Percentiles rank a stretch among this genome's conserved stretches.
Evolutionary conservation across 1,139 yeast species (phyloP).

Genomic region (Suhomyces bribrorum): DNA sequence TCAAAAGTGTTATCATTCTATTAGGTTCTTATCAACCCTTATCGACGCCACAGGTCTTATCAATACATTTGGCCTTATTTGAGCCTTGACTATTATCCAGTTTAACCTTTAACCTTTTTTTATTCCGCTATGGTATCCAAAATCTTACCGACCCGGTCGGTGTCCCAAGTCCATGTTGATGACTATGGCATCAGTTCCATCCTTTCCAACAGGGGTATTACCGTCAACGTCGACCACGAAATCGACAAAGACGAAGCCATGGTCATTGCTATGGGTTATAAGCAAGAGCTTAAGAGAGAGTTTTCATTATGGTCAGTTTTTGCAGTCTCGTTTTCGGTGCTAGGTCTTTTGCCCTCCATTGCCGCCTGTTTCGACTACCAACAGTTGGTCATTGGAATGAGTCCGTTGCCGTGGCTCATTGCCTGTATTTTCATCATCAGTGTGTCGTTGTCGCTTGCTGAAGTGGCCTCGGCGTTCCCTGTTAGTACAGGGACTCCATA

Average conservation of each 20-base stretch:
- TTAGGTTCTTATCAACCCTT: too few species aligned
- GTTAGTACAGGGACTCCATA: slow-evolving; percentile 52
- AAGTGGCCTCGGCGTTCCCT: slow-evolving; percentile 51
- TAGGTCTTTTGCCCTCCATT: slow-evolving; percentile 72
- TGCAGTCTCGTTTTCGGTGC: slow-evolving; percentile 70
- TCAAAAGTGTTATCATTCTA: too few species aligned
- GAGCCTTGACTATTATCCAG: background rate
- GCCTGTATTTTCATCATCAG: slow-evolving; percentile 51
- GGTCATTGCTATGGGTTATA: slow-evolving; percentile 67
- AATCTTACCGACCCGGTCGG: slow-evolving; percentile 3
- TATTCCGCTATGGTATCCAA: too few species aligned
- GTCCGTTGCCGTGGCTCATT: slow-evolving; percentile 57
- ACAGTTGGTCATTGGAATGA: slow-evolving; percentile 53
- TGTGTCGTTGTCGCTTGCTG: slow-evolving; percentile 53
- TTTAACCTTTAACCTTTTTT: background rate
- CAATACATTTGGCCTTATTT: too few species aligned
- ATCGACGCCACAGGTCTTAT: too few species aligned
- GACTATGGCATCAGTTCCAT: slow-evolving; percentile 41
- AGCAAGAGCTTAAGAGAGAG: slow-evolving; percentile 73
- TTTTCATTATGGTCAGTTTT: slow-evolving; percentile 62
- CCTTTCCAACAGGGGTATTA: slow-evolving; percentile 39
- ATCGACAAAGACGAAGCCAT: slow-evolving; percentile 55
- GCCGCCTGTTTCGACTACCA: slow-evolving; percentile 58
- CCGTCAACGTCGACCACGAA: slow-evolving; percentile 48
- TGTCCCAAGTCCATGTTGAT: slow-evolving; percentile 43